A percentile compares a stretch with the other conserved stretches of the same genome.
Evolutionary conservation across 2,329 filamentous ascomycete species (phyloP).

Genomic region (Pseudogymnoascus sp.): DNA sequence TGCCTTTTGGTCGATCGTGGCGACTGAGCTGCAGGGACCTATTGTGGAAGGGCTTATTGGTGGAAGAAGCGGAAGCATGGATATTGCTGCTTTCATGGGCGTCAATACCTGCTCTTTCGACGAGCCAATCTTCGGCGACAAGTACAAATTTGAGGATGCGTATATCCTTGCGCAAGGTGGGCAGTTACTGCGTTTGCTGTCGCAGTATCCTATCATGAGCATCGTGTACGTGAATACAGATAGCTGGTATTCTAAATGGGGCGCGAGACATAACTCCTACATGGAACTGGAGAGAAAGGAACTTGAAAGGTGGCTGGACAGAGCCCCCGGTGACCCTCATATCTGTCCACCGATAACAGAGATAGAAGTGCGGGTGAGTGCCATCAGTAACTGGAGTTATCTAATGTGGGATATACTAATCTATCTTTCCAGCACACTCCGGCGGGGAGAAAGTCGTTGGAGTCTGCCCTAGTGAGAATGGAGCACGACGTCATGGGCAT

Average conservation of each 20-base stretch:
- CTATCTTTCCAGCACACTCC: background rate
- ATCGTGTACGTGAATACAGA: background rate
- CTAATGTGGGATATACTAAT: background rate
- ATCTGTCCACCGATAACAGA: background rate
- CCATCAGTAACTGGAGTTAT: too few relatives aligned
- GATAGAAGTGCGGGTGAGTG: background rate
- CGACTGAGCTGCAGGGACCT: background rate
- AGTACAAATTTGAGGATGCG: background rate
- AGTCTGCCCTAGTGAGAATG: background rate
- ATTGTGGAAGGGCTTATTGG: background rate
- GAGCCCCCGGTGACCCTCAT: background rate
- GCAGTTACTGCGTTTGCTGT: background rate
- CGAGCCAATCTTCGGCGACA: background rate
- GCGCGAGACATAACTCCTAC: background rate
- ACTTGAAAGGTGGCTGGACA: background rate
- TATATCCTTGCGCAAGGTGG: background rate
- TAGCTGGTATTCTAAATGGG: background rate
- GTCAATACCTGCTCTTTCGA: constrained; percentile 3
- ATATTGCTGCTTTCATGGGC: constrained; percentile 9
- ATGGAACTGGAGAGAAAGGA: background rate
- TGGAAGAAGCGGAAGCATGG: background rate
- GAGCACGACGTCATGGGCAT: background rate
- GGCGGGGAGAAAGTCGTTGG: background rate
- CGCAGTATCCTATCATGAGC: background rate
- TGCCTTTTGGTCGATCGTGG: constrained; percentile 5